Base-by-base conservation (phyloP, 73 alveolate genomes). In the Diophrys sp. region DNA sequence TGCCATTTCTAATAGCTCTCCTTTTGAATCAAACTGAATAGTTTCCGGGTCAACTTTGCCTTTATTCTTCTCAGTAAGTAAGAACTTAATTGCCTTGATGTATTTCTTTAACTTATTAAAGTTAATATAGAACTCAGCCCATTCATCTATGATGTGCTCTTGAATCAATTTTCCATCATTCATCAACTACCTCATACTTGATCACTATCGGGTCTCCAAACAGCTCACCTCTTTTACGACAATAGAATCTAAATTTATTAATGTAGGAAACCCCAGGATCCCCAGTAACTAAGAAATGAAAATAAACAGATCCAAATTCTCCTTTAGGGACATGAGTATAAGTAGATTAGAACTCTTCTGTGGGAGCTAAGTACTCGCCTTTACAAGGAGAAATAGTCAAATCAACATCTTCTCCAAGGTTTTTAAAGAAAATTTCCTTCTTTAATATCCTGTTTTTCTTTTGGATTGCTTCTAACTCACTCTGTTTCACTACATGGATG, bases 391-490 rank as follows among this genome's bases (percentile, higher is more conserved):
- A 33, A 0, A 86, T 88, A 28, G 93, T 86, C 33, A 86, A 54
- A 31, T 86, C 93, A 23, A 86, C 74, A 26, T 86, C 87, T 26
- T 86, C 93, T 2, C 93, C 93, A 28, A 86, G 67, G 56, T 86
- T 86, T 70, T 80, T 86, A 34, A 79, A 79, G 75, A 86, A 86
- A 31, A 86, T 79, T 66, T 86, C 93, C 53, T 86, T 86, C 79
- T 86, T 86, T 66, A 86, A 32, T 23, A 86, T 86, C 53, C 79
- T 77, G 23, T 81, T 86, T 34, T 78, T 30, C 71, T 80, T 73
- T 32, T 79, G 82, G 74, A 66, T 71, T 56, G 31, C 33, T 0
- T 84, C 87, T 8, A 76, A 81, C 18, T 79, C 85, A 29, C 81
- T 67, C 55, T 86, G 89, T 23, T 86, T 74, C 18, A 80, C 70